Percentiles rank a stretch among this genome's conserved stretches.
Conservation (phyloP, 2,329 filamentous ascomycete genomes). For the Fusarium burgessii region DNA sequence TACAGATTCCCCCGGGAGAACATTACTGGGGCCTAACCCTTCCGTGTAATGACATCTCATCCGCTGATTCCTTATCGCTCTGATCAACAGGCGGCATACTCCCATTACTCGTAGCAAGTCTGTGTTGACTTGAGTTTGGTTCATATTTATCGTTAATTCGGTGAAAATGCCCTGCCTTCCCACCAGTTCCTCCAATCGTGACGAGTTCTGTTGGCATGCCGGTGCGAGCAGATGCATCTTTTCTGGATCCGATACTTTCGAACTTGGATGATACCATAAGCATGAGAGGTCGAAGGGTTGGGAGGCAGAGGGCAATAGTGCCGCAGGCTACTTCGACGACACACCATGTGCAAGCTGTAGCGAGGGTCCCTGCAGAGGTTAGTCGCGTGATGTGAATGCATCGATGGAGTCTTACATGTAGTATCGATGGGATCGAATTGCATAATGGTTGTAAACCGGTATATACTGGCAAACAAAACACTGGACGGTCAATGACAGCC, state of each 20-base stretch:
- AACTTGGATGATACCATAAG: slow-evolving; percentile 24
- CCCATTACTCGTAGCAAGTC: neutral
- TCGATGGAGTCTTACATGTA: slow-evolving; percentile 6
- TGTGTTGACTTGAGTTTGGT: neutral
- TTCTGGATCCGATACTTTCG: slow-evolving; percentile 7
- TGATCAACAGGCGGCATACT: neutral
- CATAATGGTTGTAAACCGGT: slow-evolving; percentile 36
- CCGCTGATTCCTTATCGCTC: slow-evolving; percentile 1
- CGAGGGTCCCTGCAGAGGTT: slow-evolving; percentile 25
- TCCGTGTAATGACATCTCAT: neutral
- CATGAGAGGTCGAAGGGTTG: slow-evolving; percentile 28
- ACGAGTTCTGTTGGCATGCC: slow-evolving; percentile 7
- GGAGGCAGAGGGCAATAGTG: slow-evolving; percentile 30
- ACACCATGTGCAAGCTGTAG: slow-evolving; percentile 33
- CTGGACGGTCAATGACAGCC: neutral
- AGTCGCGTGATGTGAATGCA: neutral
- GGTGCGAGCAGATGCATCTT: neutral
- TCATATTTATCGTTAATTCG: slow-evolving; percentile 17
- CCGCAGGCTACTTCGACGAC: slow-evolving; percentile 34
- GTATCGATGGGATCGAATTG: slow-evolving; percentile 17
- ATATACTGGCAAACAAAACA: slow-evolving; percentile 34
- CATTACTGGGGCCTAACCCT: neutral
- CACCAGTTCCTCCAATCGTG: slow-evolving; percentile 23
- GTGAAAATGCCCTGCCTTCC: slow-evolving; percentile 12
- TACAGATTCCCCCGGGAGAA: neutral